Evolutionary conservation across 768 basidiomycete genomes (phyloP).

Genomic region (Suillus placidus): DNA sequence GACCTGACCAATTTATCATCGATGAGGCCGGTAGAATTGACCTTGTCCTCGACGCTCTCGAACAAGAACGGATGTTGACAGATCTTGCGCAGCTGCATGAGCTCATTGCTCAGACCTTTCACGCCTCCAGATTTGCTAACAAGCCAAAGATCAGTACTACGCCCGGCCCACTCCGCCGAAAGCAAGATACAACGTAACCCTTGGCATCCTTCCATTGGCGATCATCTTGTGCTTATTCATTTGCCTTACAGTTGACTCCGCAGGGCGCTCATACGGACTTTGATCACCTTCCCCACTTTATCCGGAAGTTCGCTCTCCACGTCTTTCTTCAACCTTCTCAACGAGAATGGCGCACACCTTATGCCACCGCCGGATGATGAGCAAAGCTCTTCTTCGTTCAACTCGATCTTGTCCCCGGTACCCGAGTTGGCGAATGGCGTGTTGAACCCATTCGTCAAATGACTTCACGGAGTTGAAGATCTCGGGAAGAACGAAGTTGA

Average conservation of each 20-base stretch:
- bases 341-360: constrained; percentile 95
- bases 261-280: constrained; percentile 90
- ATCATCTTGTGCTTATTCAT: constrained; percentile 99
- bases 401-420: constrained; percentile 94
- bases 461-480: constrained; percentile 99
- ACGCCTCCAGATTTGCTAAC: constrained; percentile 73
- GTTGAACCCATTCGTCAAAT: constrained; percentile 99
- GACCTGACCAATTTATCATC: constrained; percentile 85
- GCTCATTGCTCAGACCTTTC: constrained; percentile 89
- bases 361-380: constrained; percentile 94
- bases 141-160: constrained; percentile 13
- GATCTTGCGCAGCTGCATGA: constrained; percentile 98
- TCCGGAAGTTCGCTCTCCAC: constrained; percentile 95
- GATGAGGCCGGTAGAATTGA: constrained; percentile 79
- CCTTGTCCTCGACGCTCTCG: constrained; percentile 91
- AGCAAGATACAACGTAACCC: constrained; percentile 54
- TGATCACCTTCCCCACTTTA: constrained; percentile 98
- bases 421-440: constrained; percentile 99
- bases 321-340: constrained; percentile 93
- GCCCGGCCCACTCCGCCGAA: background rate
- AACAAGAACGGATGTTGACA: constrained; percentile 98
- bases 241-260: constrained; percentile 94
- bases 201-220: constrained; percentile 77
- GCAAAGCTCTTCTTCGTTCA: constrained; percentile 99
- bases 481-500: constrained; percentile 93